phyloP scores from a whole-genome alignment of 2,329 filamentous ascomycete species.

The Endoconidiophora laricicola region DNA sequence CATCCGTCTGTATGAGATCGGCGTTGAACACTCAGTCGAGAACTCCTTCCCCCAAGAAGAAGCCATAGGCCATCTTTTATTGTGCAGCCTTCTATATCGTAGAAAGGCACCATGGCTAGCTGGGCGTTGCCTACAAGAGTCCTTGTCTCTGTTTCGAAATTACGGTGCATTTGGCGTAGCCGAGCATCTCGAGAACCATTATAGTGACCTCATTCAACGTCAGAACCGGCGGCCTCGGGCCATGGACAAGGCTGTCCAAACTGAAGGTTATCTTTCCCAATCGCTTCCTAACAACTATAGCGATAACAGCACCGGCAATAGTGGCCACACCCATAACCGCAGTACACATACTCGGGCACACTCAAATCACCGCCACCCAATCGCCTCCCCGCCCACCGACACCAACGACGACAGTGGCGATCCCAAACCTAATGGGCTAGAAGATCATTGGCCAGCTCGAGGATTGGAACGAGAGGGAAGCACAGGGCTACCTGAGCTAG shows the following conservation, averaged over 20 bases:
- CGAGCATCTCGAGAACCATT: slow-evolving; percentile 48
- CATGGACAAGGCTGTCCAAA: slow-evolving; percentile 50
- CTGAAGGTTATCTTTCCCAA: slow-evolving; percentile 34
- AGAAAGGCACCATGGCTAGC: slow-evolving; percentile 50
- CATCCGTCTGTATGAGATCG: slow-evolving; percentile 49
- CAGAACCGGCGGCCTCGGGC: slow-evolving; percentile 41
- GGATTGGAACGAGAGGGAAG: slow-evolving; percentile 30
- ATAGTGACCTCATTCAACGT: slow-evolving; percentile 48
- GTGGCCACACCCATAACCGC: background rate
- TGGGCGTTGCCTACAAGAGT: slow-evolving; percentile 49
- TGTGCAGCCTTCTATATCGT: slow-evolving; percentile 54
- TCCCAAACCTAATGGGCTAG: background rate
- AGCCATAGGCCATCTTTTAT: slow-evolving; percentile 55
- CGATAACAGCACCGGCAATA: slow-evolving; percentile 1
- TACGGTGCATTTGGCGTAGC: slow-evolving; percentile 55
- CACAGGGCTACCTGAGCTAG: slow-evolving; percentile 52
- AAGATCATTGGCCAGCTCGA: slow-evolving; percentile 4
- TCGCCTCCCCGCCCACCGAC: background rate
- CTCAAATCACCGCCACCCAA: background rate
- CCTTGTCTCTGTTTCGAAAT: slow-evolving; percentile 50
- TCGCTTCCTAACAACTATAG: slow-evolving; percentile 4
- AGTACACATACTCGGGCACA: slow-evolving; percentile 4
- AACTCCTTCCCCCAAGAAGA: slow-evolving; percentile 54
- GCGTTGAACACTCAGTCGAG: slow-evolving; percentile 54
- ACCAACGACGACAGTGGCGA: background rate